These are phyloP conservation scores for Cutaneotrichosporon spelunceum DNA, from an alignment of 1,284 basidiomycete species.

Conservation along the genomic window DNA sequence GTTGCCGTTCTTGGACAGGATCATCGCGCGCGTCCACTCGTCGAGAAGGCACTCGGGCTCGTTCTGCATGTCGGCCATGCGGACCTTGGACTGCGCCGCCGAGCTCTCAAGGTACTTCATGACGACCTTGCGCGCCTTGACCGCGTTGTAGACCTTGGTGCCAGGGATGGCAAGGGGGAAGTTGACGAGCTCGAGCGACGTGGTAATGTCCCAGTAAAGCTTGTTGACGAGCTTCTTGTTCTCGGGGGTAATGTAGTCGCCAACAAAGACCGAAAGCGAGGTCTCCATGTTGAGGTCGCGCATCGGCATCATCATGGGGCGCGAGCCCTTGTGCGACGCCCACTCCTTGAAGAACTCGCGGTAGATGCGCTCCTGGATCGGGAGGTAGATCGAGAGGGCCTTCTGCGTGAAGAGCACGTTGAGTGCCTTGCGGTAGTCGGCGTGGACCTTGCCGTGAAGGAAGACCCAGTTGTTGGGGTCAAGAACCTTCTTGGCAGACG, in stretches of 20 bases:
- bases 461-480: conserved; percentile 96
- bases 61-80: conserved; percentile 70
- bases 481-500: conserved; percentile 86
- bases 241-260: conserved; percentile 76
- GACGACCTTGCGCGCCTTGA: conserved; percentile 85
- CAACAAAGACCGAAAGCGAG: conserved; percentile 92
- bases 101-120: conserved; percentile 80
- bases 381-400: conserved; percentile 84
- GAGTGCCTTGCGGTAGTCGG: conserved; percentile 88
- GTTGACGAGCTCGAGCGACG: conserved; percentile 95
- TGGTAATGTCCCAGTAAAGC: conserved; percentile 95
- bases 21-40: conserved; percentile 79
- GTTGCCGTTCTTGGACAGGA: conserved; percentile 59
- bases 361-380: conserved; percentile 81
- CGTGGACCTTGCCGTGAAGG: conserved; percentile 86
- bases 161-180: conserved; percentile 95
- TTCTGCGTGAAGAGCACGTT: conserved; percentile 93
- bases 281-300: conserved; percentile 97
- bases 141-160: conserved; percentile 93
- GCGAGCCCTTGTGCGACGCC: conserved; percentile 56
- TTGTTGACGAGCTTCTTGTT: conserved; percentile 78
- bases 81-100: conserved; percentile 73
- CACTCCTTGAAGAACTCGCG: conserved; percentile 72
- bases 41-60: conserved; percentile 90
- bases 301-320: conserved; percentile 82